Conservation (phyloP, 495 filamentous ascomycete species). For the Xylaria castorea region DNA sequence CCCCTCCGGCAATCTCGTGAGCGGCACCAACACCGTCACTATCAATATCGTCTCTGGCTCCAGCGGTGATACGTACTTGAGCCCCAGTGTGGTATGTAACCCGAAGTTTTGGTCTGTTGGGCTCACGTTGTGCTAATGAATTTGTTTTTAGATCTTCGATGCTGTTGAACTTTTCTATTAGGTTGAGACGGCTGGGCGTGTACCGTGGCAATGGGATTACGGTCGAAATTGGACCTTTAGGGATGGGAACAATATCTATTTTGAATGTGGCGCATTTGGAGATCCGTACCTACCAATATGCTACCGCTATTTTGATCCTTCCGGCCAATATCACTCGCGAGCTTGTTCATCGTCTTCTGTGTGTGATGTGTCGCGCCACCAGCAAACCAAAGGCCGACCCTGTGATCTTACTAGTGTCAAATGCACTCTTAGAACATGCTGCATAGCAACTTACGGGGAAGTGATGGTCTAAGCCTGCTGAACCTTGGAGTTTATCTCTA, state of each 20-base stretch:
- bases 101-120: too few relatives aligned
- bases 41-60: slow-evolving; percentile 61
- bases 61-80: slow-evolving; percentile 53
- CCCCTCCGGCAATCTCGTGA: slow-evolving; percentile 53
- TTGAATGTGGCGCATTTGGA: neutral
- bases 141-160: slow-evolving; percentile 50
- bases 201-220: neutral
- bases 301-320: neutral
- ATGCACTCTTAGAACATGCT: too few relatives aligned
- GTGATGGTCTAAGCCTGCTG: too few relatives aligned
- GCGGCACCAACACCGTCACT: slow-evolving; percentile 59
- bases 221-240: neutral
- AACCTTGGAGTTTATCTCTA: too few relatives aligned
- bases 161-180: slow-evolving; percentile 54
- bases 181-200: neutral
- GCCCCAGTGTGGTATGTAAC: slow-evolving; percentile 59
- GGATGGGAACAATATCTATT: neutral
- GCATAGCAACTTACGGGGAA: too few relatives aligned
- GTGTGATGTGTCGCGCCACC: neutral
- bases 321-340: neutral
- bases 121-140: slow-evolving; percentile 21
- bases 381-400: neutral
- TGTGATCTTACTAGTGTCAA: neutral
- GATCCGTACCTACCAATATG: neutral
- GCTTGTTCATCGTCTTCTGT: neutral